Percentiles rank a stretch among this genome's conserved stretches.
Evolutionary conservation across 306 rosid species (phyloP).

Genomic region (Vigna unguiculata): DNA sequence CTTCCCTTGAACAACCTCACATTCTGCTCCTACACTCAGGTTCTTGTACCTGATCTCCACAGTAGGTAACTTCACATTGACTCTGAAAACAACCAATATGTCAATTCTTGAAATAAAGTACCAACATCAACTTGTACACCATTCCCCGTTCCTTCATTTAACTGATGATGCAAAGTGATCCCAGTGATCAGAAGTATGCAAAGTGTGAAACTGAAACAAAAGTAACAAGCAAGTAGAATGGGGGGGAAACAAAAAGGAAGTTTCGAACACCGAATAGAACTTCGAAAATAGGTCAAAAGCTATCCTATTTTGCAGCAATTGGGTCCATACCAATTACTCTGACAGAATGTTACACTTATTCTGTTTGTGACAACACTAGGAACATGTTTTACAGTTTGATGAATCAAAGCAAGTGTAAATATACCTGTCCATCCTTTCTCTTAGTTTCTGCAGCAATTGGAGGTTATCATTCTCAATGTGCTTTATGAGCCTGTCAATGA

Average conservation of each 20-base stretch:
- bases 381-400: slow-evolving; percentile 32
- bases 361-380: not conserved
- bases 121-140: slow-evolving; percentile 7
- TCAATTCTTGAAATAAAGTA: slow-evolving; percentile 43
- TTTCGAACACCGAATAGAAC: slow-evolving; percentile 35
- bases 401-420: slow-evolving; percentile 21
- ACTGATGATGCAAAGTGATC: not conserved
- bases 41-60: slow-evolving; percentile 66
- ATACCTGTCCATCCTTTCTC: slow-evolving; percentile 69
- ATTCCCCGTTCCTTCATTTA: not conserved
- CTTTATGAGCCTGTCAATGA: slow-evolving; percentile 60
- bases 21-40: slow-evolving; percentile 58
- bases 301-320: slow-evolving; percentile 30
- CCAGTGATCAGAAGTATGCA: not conserved
- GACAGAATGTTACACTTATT: slow-evolving; percentile 15
- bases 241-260: slow-evolving; percentile 21
- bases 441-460: slow-evolving; percentile 52
- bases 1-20: slow-evolving; percentile 68
- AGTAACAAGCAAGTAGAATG: slow-evolving; percentile 2
- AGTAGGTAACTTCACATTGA: slow-evolving; percentile 57
- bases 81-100: slow-evolving; percentile 51
- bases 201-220: slow-evolving; percentile 17
- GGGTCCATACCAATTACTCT: not conserved
- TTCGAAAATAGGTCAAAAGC: slow-evolving; percentile 24
- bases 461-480: slow-evolving; percentile 71